Evolutionary conservation across 306 rosid species (phyloP), one percentile per base, ranked within the genome.

Genomic region (Malus orientalis): DNA sequence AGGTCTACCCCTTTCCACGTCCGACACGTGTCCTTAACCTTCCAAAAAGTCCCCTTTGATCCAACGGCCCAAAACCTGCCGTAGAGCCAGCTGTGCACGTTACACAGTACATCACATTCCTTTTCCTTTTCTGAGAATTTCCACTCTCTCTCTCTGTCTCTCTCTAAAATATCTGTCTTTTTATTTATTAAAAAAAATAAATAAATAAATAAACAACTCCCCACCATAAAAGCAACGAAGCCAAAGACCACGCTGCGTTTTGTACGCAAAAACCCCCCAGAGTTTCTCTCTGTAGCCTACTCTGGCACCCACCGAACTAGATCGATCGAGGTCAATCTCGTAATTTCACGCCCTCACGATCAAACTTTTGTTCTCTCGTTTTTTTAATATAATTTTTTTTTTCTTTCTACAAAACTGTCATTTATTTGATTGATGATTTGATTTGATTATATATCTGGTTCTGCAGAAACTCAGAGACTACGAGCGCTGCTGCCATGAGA

Each of bases 391-490:
- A 14, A 30, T 16, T 4, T 5, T 6, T 13, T 8, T 57, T 0
- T 57, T 36, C 8, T 4, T 59, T 23, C 3, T 5, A 7, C 30
- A 2, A 59, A 29, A 62, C 2, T 8, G 2, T 11, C 8, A 64
- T 32, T 32, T 61, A 27, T 20, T 33, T 70, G 76, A 61, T 71
- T 44, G 75, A 22, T 44, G 78, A 22, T 78, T 23, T 44, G 78
- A 22, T 78, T 23, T 66, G 40, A 36, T 62, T 16, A 27, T 66
- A 30, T 67, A 10, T 42, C 70, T 22, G 67, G 42, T 73, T 75
- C 44, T 80, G 83, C 68, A 93, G 97, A 92, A 93, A 91, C 89
- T 89, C 89, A 3, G 97, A 89, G 85, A 83, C 78, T 78, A 84
- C 89, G 19, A 81, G 55, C 20, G 55, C 85, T 82, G 85, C 84